Conservation (phyloP, 805 yeast species). For the Cyberlindnera bimundalis region DNA sequence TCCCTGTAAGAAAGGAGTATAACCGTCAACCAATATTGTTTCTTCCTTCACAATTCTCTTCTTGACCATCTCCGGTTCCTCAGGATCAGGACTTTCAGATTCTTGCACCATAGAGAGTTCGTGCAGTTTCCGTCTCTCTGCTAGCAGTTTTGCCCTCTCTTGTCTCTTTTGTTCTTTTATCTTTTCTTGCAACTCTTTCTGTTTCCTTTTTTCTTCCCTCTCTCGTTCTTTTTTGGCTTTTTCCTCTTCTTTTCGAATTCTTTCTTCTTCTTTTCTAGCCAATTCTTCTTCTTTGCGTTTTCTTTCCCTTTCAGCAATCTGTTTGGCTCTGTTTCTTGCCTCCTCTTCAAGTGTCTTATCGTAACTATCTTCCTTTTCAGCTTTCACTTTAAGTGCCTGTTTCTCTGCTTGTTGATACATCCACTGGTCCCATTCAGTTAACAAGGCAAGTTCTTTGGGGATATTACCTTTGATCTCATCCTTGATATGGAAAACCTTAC, state of each 20-base stretch:
- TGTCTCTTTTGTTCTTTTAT: constrained; percentile 3
- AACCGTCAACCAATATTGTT: constrained; percentile 22
- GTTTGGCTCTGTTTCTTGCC: constrained; percentile 2
- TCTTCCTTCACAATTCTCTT: constrained; percentile 4
- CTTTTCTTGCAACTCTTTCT: background rate
- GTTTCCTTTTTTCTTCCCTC: constrained; percentile 4
- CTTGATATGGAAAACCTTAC: background rate
- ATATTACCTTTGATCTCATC: constrained; percentile 8
- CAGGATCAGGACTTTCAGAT: background rate
- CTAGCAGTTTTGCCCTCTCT: constrained; percentile 1
- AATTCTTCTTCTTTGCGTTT: constrained; percentile 3
- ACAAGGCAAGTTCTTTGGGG: constrained; percentile 1
- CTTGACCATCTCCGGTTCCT: constrained; percentile 2
- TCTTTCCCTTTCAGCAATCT: constrained; percentile 1
- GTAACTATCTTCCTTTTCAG: constrained; percentile 4
- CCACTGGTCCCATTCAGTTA: constrained; percentile 14
- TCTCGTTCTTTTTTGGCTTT: constrained; percentile 1
- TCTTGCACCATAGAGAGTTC: constrained; percentile 2
- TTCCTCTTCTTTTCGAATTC: constrained; percentile 5
- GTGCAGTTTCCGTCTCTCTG: background rate
- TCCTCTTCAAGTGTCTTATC: constrained; percentile 9
- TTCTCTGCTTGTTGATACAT: constrained; percentile 5
- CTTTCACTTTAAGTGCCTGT: constrained; percentile 2
- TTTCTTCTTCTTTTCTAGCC: constrained; percentile 6
- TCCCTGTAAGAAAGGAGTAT: constrained; percentile 22